Percentiles rank a stretch among this genome's conserved stretches.
Conservation (phyloP, 163 green algal species). For the Coccomyxa subellipsoidea region DNA sequence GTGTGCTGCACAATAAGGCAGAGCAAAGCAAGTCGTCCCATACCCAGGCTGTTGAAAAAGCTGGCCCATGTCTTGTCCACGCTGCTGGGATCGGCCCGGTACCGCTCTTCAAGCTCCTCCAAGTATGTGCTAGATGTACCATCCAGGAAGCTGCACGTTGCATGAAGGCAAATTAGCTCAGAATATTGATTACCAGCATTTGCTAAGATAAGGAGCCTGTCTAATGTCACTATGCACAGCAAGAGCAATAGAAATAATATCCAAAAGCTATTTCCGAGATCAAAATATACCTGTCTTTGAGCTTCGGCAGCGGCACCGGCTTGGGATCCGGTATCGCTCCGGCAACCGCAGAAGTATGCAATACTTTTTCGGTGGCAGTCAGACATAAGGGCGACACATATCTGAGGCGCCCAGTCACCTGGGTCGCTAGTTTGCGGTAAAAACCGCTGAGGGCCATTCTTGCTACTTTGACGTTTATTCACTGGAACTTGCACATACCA, state of each 20-base stretch:
- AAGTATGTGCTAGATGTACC: constrained; percentile 86
- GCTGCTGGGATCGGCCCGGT: constrained; percentile 69
- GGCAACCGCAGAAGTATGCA: not conserved
- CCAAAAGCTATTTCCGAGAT: not conserved
- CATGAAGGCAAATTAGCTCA: not conserved
- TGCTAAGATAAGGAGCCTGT: too few species aligned
- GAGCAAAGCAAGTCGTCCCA: not conserved
- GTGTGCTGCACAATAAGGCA: not conserved
- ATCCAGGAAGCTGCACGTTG: constrained; percentile 77
- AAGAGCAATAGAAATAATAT: not conserved
- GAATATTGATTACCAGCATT: too few species aligned
- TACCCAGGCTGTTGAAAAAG: constrained; percentile 80
- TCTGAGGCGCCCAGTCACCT: not conserved
- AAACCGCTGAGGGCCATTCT: not conserved
- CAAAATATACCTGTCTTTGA: constrained; percentile 73
- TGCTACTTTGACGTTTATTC: not conserved
- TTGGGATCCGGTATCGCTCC: constrained; percentile 22
- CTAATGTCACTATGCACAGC: too few species aligned
- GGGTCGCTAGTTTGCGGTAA: not conserved
- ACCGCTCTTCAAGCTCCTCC: constrained; percentile 90
- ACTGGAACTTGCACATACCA: not conserved
- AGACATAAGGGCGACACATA: not conserved
- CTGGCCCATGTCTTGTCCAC: constrained; percentile 85
- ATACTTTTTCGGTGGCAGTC: not conserved
- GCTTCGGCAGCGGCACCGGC: constrained; percentile 80